Evolutionary conservation across 768 basidiomycete genomes (phyloP).

Genomic region (Lactifluus piperatus): DNA sequence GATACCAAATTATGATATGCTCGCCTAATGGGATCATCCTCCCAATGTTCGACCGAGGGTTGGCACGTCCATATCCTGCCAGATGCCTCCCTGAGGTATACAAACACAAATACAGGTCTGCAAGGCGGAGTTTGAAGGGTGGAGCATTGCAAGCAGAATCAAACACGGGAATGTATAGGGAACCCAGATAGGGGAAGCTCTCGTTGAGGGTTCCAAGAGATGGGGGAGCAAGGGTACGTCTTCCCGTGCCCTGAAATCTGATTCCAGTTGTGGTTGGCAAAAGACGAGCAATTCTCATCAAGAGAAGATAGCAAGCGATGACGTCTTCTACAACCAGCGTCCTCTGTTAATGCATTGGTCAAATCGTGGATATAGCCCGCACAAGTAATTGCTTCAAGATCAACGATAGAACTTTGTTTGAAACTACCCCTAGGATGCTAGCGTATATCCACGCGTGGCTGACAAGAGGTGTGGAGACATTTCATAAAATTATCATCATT

Average conservation of each 20-base stretch:
- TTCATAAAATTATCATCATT: not conserved
- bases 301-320: not conserved
- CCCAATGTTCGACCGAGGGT: constrained; percentile 25
- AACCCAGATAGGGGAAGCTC: constrained; percentile 12
- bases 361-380: too few species aligned
- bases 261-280: constrained; percentile 42
- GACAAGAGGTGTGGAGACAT: too few species aligned
- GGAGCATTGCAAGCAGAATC: not conserved
- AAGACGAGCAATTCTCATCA: not conserved
- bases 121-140: constrained; percentile 21
- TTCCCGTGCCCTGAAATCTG: constrained; percentile 55
- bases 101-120: too few species aligned
- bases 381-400: too few species aligned
- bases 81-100: constrained; percentile 28
- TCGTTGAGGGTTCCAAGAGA: too few species aligned
- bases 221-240: constrained; percentile 31
- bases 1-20: constrained; percentile 41
- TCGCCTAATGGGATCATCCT: constrained; percentile 34
- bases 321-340: constrained; percentile 43
- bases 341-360: too few species aligned
- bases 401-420: too few species aligned
- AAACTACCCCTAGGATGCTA: too few species aligned
- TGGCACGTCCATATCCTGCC: constrained; percentile 33
- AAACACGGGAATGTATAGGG: not conserved
- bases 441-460: too few species aligned